Conservation (phyloP, 441 rosid species). For the Eutrema salsugineum region DNA sequence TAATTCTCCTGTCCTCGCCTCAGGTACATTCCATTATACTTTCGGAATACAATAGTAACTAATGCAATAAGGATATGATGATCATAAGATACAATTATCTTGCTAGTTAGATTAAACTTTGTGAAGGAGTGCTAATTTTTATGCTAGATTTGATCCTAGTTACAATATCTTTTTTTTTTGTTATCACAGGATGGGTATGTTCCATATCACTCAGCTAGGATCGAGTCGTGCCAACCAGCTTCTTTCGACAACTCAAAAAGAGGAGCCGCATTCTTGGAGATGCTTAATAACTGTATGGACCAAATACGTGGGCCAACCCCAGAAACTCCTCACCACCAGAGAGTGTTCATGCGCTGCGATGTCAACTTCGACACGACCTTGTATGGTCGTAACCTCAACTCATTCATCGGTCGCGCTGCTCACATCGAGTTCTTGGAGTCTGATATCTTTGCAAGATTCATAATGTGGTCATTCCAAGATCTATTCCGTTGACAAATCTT, state of each 20-base stretch:
- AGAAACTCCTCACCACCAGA: constrained; percentile 39
- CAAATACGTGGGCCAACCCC: constrained; percentile 79
- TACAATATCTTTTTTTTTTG: not conserved
- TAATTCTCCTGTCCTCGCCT: constrained; percentile 82
- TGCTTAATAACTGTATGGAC: constrained; percentile 87
- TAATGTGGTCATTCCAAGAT: constrained; percentile 95
- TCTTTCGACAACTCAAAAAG: constrained; percentile 71
- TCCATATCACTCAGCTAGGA: constrained; percentile 95
- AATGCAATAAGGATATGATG: not conserved
- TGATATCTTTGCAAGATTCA: constrained; percentile 78
- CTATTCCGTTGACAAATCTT: constrained; percentile 47
- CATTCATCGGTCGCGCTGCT: constrained; percentile 92
- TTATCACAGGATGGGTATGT: constrained; percentile 84
- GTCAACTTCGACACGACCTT: constrained; percentile 78
- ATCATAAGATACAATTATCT: not conserved
- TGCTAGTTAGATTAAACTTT: not conserved
- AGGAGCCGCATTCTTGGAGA: constrained; percentile 76
- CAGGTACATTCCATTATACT: constrained; percentile 50
- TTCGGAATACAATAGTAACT: not conserved
- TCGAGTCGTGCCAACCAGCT: constrained; percentile 73
- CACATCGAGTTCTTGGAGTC: constrained; percentile 95
- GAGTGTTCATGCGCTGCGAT: constrained; percentile 91
- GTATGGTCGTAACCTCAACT: constrained; percentile 74
- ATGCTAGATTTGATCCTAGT: not conserved
- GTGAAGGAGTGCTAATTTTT: not conserved